phyloP scores from a whole-genome alignment of 441 rosid genomes.

The Adansonia rubrostipa region DNA sequence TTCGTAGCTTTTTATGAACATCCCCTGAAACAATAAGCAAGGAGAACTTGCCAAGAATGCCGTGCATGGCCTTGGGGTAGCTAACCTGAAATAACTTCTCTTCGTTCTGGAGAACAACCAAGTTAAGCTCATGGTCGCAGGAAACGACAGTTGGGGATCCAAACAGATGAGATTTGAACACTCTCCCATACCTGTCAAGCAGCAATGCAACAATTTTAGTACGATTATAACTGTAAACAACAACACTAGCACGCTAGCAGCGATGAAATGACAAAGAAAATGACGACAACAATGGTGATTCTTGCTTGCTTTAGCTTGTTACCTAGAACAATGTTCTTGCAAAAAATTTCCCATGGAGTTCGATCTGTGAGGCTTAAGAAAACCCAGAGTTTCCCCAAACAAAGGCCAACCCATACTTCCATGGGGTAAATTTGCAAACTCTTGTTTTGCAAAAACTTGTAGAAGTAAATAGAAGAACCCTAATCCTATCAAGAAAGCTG shows the following conservation, averaged over 20 bases:
- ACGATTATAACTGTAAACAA: background rate
- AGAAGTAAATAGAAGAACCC: conserved; percentile 42
- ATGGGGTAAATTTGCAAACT: conserved; percentile 40
- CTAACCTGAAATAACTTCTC: conserved; percentile 64
- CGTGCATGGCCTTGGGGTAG: conserved; percentile 80
- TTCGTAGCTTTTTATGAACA: conserved; percentile 69
- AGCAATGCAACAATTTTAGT: background rate
- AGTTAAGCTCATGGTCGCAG: conserved; percentile 76
- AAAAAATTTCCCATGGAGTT: conserved; percentile 68
- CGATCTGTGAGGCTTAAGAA: conserved; percentile 80
- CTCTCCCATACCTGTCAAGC: conserved; percentile 64
- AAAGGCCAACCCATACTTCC: conserved; percentile 90
- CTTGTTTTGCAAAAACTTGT: conserved; percentile 24
- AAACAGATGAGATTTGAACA: conserved; percentile 78
- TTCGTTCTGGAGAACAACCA: conserved; percentile 81
- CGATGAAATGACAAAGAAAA: background rate
- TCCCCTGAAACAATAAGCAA: conserved; percentile 60
- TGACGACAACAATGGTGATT: background rate
- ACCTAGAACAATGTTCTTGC: conserved; percentile 67
- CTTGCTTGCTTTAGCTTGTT: background rate
- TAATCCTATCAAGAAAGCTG: conserved; percentile 39
- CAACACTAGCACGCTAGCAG: background rate
- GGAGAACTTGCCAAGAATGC: conserved; percentile 72
- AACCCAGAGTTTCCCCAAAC: conserved; percentile 68
- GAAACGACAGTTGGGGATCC: conserved; percentile 87